Evolutionary conservation across 768 basidiomycete species (phyloP), one percentile per base, ranked within the genome.

Genomic region (Lactarius sp.): DNA sequence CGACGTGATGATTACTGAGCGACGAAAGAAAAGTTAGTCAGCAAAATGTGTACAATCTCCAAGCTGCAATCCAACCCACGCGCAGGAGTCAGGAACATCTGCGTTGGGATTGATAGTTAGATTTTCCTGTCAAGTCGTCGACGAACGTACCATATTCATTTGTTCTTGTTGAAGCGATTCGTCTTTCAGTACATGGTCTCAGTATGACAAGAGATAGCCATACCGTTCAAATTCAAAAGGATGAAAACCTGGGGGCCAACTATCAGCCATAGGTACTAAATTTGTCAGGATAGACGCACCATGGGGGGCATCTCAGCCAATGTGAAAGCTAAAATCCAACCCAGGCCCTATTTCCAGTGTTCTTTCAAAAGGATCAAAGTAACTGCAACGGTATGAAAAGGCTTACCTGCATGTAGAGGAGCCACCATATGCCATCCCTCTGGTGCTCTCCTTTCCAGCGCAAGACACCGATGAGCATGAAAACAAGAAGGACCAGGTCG

Each of bases 401-500:
- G 16, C 14, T 33, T 52, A 56, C 55, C 14, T 62, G 55, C 1
- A 31, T 46, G 34, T 53, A 63, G 34, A 63, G 51, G n/a, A 63
- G 33, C 51, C 18, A 6, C 62, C 51, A 58, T 34, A 52, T 20
- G 10, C 56, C 56, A 3, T 42, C 34, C 16, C 5, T 13, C 51
- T 10, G n/a, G 36, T 16, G 42, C 2, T n/a, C 2, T 41, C 33
- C 27, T 31, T 39, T 44, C 62, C 62, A 63, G 36, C 62, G 62
- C 34, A 47, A 47, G 34, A 63, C 20, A 10, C 62, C 62, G 2
- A 13, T 27, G 14, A 63, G 27, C 62, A 58, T 63, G 18, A 63
- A 51, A 0, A 3, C 7, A 10, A 63, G 56, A n/a, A 58, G 56
- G 3, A 53, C 22, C 9, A 53, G 7, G 36, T 63, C 62, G 2